A percentile compares a stretch with the other conserved stretches of the same genome.
phyloP scores from a whole-genome alignment of 768 basidiomycete species.

The button mushroom (Agaricus bisporus) region DNA sequence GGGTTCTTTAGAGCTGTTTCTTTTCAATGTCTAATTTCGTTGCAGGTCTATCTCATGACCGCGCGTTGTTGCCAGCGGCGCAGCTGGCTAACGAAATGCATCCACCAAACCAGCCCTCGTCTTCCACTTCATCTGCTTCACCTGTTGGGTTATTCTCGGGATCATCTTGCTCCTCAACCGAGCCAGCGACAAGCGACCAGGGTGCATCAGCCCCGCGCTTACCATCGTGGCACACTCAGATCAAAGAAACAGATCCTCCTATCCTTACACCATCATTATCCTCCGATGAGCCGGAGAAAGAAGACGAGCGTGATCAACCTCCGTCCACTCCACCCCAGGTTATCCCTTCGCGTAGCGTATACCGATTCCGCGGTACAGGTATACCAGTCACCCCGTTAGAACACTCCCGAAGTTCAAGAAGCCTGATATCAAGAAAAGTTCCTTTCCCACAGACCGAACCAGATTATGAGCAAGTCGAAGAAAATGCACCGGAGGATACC shows the following conservation, averaged over 20 bases:
- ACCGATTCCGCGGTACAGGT: constrained; percentile 19
- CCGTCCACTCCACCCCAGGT: constrained; percentile 45
- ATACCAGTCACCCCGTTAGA: constrained; percentile 17
- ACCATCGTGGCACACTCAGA: constrained; percentile 16
- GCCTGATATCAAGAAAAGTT: background rate
- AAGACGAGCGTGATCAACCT: constrained; percentile 44
- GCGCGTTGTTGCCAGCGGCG: background rate
- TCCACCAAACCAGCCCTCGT: background rate
- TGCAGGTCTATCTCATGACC: background rate
- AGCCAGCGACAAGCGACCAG: constrained; percentile 4
- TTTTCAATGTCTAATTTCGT: background rate
- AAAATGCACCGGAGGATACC: constrained; percentile 24
- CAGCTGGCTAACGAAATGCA: background rate
- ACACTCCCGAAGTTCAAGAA: background rate
- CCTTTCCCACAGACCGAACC: background rate
- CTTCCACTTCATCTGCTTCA: constrained; percentile 1
- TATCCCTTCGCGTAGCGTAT: constrained; percentile 9
- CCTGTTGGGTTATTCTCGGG: constrained; percentile 9
- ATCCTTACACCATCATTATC: constrained; percentile 65
- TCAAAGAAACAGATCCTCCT: constrained; percentile 18
- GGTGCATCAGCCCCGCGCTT: background rate
- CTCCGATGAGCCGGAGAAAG: constrained; percentile 53
- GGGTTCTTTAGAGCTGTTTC: background rate
- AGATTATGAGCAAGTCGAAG: background rate
- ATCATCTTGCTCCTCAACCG: constrained; percentile 9